Base-by-base conservation (phyloP, 108 stramenopile species). In the Chaetoceros tenuissimus region DNA sequence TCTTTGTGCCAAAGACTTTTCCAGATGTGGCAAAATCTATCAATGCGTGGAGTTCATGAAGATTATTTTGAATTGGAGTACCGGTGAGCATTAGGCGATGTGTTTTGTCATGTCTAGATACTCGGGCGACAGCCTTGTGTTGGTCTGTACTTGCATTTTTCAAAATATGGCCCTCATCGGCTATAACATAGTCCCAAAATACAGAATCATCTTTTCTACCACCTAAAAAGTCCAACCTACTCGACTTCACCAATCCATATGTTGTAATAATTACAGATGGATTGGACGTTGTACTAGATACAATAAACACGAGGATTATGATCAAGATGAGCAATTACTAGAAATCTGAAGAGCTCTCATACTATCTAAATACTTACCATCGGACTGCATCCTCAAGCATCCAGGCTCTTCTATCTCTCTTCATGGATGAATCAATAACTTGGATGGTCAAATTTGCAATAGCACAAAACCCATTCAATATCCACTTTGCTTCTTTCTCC, bases 91-190 rank as follows among this genome's bases (percentile, higher is more conserved):
- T 58, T 1, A 97, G 70, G 18, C 97, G 74, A 7, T 73, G 59
- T 20, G 87, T 93, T 22, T 64, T 60, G 21, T 64, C 59, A 18
- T 57, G 55, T 18, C 55, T 61, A 23, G 71, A 77, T 17, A 88
- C 53, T 26, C 69, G 55, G 28, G 90, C 70, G 48, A 89, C 80
- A 44, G 69, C 61, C 62, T 71, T 64, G 5, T 81, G 82, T 16
- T 82, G 62, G 29, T 79, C 64, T 5, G 97, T 85, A 3, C 69
- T 75, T 1, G 85, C 82, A 50, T 98, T 98, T 49, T 97, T 94
- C 25, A 98, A 90, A 29, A 68, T 82, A 53, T 99, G 99, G 10
- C 92, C 99, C 64, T 99, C 99, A 62, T 99, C 99, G 19, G 97
- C 65, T 1, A 96, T 70, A 17, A 97, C 82, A 54, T 96, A 96